These are phyloP conservation scores for Camptophora hylomeconis DNA, from an alignment of 2,329 filamentous ascomycete genomes.

Conservation along the genomic window DNA sequence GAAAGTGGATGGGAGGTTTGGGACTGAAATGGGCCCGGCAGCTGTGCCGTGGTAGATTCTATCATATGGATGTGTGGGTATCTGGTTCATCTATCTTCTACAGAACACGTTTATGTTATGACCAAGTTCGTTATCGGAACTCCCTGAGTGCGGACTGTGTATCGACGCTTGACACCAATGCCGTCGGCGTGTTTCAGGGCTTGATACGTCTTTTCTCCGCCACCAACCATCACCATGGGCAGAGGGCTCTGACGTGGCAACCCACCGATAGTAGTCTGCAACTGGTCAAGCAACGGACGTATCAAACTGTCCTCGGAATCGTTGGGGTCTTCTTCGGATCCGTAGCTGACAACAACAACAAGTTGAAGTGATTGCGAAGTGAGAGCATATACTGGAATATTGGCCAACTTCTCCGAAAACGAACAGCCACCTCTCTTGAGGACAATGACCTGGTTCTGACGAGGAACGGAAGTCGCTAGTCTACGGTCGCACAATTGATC, in stretches of 20 bases:
- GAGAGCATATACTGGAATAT: constrained; percentile 67
- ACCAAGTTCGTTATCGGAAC: constrained; percentile 66
- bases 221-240: constrained; percentile 70
- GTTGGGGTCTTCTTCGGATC: constrained; percentile 22
- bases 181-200: constrained; percentile 50
- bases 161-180: constrained; percentile 64
- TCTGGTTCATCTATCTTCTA: too few relatives aligned
- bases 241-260: constrained; percentile 59
- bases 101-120: too few relatives aligned
- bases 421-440: constrained; percentile 71
- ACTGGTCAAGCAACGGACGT: constrained; percentile 61
- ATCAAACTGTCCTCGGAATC: constrained; percentile 31
- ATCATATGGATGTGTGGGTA: too few relatives aligned
- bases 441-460: constrained; percentile 61
- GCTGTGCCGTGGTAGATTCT: too few relatives aligned
- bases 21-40: too few relatives aligned
- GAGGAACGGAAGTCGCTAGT: constrained; percentile 39
- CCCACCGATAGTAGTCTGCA: constrained; percentile 58
- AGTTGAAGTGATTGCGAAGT: constrained; percentile 54
- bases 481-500: constrained; percentile 46
- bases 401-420: constrained; percentile 69
- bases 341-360: constrained; percentile 53
- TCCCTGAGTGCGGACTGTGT: constrained; percentile 69
- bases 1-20: too few relatives aligned
- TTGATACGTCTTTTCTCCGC: constrained; percentile 52